These are phyloP conservation scores for Graphium sp. DNA, from an alignment of 2,329 filamentous ascomycete species.

Conservation along the genomic window DNA sequence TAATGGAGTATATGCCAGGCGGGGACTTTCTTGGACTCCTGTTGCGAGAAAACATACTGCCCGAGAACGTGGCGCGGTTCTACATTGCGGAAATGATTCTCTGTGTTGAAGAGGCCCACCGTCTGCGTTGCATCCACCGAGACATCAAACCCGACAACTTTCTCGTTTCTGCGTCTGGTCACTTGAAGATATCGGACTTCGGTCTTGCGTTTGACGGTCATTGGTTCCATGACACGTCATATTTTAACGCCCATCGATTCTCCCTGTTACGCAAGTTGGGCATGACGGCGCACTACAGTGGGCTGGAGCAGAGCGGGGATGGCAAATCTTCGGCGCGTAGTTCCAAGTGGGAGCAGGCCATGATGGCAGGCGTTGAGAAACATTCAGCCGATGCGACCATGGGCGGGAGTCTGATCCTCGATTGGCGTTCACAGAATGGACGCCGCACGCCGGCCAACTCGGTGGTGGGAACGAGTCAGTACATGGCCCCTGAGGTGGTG, in stretches of 20 bases:
- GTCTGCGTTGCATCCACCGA: conserved; percentile 78
- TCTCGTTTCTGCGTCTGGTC: conserved; percentile 70
- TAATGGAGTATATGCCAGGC: conserved; percentile 98
- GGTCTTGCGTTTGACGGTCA: conserved; percentile 89
- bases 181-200: conserved; percentile 93
- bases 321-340: no score
- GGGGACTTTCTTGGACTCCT: conserved; percentile 84
- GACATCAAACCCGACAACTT: conserved; percentile 98
- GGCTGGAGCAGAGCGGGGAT: conserved; percentile 21
- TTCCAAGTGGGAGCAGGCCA: conserved; percentile 2
- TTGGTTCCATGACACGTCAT: conserved; percentile 80
- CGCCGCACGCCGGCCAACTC: conserved; percentile 64
- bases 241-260: conserved; percentile 73
- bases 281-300: conserved; percentile 58
- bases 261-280: conserved; percentile 61
- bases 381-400: conserved; percentile 4
- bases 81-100: conserved; percentile 94
- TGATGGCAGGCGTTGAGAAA: conserved; percentile 1
- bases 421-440: conserved; percentile 52
- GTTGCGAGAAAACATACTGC: conserved; percentile 68
- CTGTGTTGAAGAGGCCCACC: conserved; percentile 83
- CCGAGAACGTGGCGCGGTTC: conserved; percentile 63
- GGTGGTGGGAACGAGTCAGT: conserved; percentile 88
- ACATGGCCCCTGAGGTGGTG: conserved; percentile 95
- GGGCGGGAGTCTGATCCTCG: conserved; percentile 30